Evolutionary conservation across 805 yeast genomes (phyloP).

Genomic region (Lipomyces starkeyi): DNA sequence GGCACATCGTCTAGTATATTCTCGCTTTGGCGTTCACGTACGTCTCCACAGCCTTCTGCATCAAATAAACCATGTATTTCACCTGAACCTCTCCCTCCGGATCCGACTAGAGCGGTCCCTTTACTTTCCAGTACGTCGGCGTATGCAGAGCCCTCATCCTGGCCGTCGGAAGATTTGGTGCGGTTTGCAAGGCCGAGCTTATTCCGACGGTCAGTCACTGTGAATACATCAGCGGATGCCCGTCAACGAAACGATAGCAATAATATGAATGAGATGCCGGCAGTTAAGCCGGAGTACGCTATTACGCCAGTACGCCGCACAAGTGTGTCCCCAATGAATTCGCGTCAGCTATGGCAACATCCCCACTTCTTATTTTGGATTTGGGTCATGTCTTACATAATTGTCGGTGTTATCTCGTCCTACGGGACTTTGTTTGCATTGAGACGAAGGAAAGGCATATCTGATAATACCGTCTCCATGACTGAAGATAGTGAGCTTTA

Average conservation of each 20-base stretch:
- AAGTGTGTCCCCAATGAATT: too few species aligned
- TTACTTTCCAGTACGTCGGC: background rate
- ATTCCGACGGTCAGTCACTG: too few species aligned
- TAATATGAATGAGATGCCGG: too few species aligned
- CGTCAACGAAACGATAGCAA: too few species aligned
- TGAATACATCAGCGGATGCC: too few species aligned
- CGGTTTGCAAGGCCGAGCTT: too few species aligned
- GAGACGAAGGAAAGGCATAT: background rate
- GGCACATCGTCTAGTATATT: background rate
- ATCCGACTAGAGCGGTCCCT: background rate
- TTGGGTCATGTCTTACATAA: conserved; percentile 14
- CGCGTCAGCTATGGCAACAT: too few species aligned
- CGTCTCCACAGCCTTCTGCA: background rate
- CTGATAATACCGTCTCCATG: too few species aligned
- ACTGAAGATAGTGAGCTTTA: too few species aligned
- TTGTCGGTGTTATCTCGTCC: conserved; percentile 17
- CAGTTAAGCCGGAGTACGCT: too few species aligned
- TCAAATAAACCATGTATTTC: background rate
- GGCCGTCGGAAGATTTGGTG: too few species aligned
- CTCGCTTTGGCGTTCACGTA: background rate
- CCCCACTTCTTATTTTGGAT: background rate
- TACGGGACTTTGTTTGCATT: conserved; percentile 11
- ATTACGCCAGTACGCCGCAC: too few species aligned
- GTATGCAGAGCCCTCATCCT: background rate
- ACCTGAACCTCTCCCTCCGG: background rate